These are phyloP conservation scores for Sugiyamaella valdiviana DNA, from an alignment of 805 yeast species.

Conservation along the genomic window DNA sequence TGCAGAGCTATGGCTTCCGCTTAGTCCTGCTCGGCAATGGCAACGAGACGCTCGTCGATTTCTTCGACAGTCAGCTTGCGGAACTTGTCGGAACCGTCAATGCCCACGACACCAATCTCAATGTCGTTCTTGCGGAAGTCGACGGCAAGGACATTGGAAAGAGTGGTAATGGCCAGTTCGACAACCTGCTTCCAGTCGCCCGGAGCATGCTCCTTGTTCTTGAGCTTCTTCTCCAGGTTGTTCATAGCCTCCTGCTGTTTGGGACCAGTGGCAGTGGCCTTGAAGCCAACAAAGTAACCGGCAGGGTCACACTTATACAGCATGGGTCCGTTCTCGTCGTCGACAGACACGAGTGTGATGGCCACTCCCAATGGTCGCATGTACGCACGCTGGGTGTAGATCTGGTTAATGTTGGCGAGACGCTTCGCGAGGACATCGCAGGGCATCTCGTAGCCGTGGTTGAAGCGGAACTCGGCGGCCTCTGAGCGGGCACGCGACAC, in stretches of 20 bases:
- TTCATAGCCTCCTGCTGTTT: constrained; percentile 94
- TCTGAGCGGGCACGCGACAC: constrained; percentile 90
- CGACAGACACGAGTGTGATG: constrained; percentile 78
- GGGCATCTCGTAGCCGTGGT: constrained; percentile 96
- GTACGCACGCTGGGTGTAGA: constrained; percentile 95
- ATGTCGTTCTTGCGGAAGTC: constrained; percentile 91
- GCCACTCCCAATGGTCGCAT: constrained; percentile 98
- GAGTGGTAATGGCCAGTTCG: constrained; percentile 79
- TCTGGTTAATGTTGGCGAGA: constrained; percentile 91
- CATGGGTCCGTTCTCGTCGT: constrained; percentile 85
- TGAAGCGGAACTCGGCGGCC: constrained; percentile 90
- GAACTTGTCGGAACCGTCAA: constrained; percentile 47
- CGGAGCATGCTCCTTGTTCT: constrained; percentile 58
- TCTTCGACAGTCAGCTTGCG: constrained; percentile 72
- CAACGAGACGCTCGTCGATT: constrained; percentile 87
- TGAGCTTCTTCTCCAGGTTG: constrained; percentile 81
- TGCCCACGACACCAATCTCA: constrained; percentile 84
- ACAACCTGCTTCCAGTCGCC: constrained; percentile 88
- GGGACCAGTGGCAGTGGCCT: constrained; percentile 93
- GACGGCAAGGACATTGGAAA: constrained; percentile 81
- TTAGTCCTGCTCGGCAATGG: constrained; percentile 94
- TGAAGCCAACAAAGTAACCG: constrained; percentile 85
- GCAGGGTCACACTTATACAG: constrained; percentile 95
- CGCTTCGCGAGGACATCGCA: constrained; percentile 87
- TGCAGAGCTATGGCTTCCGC: not conserved